A percentile compares a stretch with the other conserved stretches of the same genome.
Conservation (phyloP, 148 eudicot genomes). For the Tetragonia tetragonoides region DNA sequence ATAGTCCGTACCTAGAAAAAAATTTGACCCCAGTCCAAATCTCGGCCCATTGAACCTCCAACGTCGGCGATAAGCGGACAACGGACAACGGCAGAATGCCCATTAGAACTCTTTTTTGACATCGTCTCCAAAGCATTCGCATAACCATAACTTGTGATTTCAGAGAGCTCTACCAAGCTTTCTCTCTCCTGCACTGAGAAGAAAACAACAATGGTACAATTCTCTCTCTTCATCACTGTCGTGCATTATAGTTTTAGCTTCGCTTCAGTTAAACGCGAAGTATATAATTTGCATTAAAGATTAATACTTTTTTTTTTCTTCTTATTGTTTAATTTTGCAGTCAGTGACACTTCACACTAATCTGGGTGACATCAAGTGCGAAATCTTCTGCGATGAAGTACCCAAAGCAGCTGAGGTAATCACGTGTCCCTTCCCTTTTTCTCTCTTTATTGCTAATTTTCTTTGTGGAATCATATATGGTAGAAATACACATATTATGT, state of each 20-base stretch:
- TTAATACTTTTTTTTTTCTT: slow-evolving; percentile 1
- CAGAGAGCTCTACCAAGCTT: not conserved
- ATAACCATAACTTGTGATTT: not conserved
- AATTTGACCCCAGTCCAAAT: too few relatives aligned
- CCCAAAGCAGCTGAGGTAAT: slow-evolving; percentile 80
- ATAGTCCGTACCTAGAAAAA: too few relatives aligned
- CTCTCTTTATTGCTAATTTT: not conserved
- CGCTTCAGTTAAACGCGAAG: not conserved
- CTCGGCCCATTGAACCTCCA: not conserved
- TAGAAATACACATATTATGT: not conserved
- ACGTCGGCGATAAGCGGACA: not conserved
- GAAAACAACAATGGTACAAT: not conserved
- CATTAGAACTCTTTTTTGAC: too few relatives aligned
- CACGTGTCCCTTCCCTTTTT: not conserved
- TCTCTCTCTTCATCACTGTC: not conserved
- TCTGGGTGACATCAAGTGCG: slow-evolving; percentile 89
- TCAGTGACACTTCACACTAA: slow-evolving; percentile 88
- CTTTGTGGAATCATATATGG: not conserved
- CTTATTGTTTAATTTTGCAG: slow-evolving; percentile 30
- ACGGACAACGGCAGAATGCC: not conserved
- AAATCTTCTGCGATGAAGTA: slow-evolving; percentile 78
- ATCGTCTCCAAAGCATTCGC: not conserved
- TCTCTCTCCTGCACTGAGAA: not conserved
- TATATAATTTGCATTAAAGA: not conserved
- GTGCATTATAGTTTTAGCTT: not conserved